These are phyloP conservation scores for Pleodorina starrii DNA, from an alignment of 139 green algal species.

Conservation along the genomic window DNA sequence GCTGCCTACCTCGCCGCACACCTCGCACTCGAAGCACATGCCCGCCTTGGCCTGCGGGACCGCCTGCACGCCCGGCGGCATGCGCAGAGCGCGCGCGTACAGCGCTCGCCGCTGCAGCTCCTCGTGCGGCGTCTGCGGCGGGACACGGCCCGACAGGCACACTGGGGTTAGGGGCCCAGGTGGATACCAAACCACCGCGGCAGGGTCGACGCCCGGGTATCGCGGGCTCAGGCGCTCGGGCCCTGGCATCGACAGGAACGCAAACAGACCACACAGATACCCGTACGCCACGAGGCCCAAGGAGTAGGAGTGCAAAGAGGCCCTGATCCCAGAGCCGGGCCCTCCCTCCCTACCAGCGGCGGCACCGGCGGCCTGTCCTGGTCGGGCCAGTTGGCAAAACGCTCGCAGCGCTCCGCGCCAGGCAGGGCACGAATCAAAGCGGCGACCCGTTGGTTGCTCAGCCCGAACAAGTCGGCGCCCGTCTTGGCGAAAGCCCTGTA, in stretches of 20 bases:
- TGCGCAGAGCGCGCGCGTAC: conserved; percentile 54
- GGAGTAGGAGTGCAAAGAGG: too few relatives aligned
- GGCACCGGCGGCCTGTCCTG: conserved; percentile 43
- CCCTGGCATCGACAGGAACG: too few relatives aligned
- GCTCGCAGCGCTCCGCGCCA: conserved; percentile 62
- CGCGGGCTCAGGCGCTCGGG: too few relatives aligned
- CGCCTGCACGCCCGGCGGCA: conserved; percentile 64
- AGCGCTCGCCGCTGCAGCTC: conserved; percentile 49
- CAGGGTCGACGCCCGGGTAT: too few relatives aligned
- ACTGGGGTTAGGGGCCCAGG: too few relatives aligned
- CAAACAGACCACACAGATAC: too few relatives aligned
- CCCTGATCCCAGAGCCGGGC: too few relatives aligned
- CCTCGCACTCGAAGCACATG: conserved; percentile 68
- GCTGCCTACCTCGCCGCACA: conserved; percentile 73
- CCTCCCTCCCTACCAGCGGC: conserved; percentile 68
- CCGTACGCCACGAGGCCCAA: too few relatives aligned
- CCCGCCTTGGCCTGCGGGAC: conserved; percentile 41
- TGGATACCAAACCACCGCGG: too few relatives aligned
- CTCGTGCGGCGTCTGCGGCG: conserved; percentile 66
- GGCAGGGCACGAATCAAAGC: conserved; percentile 63
- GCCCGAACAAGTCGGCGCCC: conserved; percentile 69
- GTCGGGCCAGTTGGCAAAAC: conserved; percentile 67
- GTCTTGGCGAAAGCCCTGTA: conserved; percentile 16
- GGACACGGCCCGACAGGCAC: too few relatives aligned
- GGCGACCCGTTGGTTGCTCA: conserved; percentile 56